Percentiles rank a stretch among this genome's conserved stretches.
These are phyloP conservation scores for Verticillium zaregamsianum DNA, from an alignment of 2,329 filamentous ascomycete genomes.

Conservation along the genomic window DNA sequence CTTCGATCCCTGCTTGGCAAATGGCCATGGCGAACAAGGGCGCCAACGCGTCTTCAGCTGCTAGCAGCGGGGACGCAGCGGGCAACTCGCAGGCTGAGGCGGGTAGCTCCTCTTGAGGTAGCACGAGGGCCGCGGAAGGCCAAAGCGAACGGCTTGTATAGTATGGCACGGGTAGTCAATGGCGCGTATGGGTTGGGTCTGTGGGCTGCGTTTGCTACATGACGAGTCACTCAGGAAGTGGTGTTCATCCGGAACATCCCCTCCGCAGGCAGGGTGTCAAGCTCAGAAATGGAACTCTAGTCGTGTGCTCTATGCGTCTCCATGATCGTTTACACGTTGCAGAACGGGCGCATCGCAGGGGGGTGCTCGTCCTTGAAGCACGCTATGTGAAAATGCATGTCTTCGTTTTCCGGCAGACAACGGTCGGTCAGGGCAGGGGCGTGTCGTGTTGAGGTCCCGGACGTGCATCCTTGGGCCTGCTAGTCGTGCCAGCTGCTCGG, in stretches of 20 bases:
- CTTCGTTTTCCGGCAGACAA: too few species aligned
- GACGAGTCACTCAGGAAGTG: neutral
- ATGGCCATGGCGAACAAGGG: slow-evolving; percentile 62
- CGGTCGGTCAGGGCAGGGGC: neutral
- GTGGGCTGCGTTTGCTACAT: neutral
- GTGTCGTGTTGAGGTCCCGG: neutral
- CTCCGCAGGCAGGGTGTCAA: neutral
- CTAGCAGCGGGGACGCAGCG: slow-evolving; percentile 15
- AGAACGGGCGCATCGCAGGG: too few species aligned
- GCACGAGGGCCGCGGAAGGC: neutral
- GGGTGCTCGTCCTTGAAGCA: too few species aligned
- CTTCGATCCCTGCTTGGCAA: slow-evolving; percentile 77
- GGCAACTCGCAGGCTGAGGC: slow-evolving; percentile 12
- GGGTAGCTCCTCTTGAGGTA: neutral
- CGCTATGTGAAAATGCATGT: too few species aligned
- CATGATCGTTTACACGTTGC: too few species aligned
- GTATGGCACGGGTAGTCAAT: neutral
- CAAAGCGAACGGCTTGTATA: neutral
- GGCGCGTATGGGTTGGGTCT: neutral
- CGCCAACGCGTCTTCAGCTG: slow-evolving; percentile 19
- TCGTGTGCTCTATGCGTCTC: too few species aligned
- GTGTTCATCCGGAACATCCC: neutral
- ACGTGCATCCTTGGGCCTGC: neutral
- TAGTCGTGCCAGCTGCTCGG: too few species aligned
- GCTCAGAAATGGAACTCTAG: too few species aligned